Percentiles rank a stretch among this genome's conserved stretches.
These are phyloP conservation scores for Alternaria sp. DNA, from an alignment of 2,329 filamentous ascomycete species.

Conservation along the genomic window DNA sequence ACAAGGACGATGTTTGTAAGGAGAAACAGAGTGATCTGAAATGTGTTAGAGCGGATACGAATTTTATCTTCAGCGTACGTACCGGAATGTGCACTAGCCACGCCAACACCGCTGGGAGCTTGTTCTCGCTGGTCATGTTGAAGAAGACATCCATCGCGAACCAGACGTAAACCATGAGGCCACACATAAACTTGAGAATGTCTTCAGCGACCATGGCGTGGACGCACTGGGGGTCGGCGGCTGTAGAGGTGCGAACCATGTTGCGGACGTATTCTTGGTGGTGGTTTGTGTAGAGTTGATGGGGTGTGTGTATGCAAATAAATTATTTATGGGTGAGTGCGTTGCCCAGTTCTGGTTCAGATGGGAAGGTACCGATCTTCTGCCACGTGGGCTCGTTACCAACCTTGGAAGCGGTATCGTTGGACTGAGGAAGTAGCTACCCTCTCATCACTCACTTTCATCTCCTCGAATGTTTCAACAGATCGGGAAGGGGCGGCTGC, in stretches of 20 bases:
- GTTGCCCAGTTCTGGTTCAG: rapidly evolving
- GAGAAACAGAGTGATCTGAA: background rate
- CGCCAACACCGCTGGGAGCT: background rate
- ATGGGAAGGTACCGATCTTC: background rate
- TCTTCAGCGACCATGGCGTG: background rate
- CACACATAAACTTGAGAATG: background rate
- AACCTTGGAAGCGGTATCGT: background rate
- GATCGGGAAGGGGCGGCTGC: background rate
- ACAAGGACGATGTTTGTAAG: background rate
- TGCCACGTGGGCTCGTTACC: background rate
- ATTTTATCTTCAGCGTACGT: background rate
- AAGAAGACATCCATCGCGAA: background rate
- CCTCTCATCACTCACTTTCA: background rate
- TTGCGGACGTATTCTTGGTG: background rate
- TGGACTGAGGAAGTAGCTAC: background rate
- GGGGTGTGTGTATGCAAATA: background rate
- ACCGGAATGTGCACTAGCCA: background rate
- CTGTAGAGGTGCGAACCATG: background rate
- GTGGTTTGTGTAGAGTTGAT: background rate
- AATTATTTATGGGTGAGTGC: background rate
- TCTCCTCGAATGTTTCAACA: background rate
- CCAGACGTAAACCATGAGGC: background rate
- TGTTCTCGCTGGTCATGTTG: background rate
- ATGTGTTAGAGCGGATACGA: background rate
- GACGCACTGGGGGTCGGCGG: background rate